Evolutionary conservation across 2,329 filamentous ascomycete species (phyloP).

Genomic region (Fusarium sp.): DNA sequence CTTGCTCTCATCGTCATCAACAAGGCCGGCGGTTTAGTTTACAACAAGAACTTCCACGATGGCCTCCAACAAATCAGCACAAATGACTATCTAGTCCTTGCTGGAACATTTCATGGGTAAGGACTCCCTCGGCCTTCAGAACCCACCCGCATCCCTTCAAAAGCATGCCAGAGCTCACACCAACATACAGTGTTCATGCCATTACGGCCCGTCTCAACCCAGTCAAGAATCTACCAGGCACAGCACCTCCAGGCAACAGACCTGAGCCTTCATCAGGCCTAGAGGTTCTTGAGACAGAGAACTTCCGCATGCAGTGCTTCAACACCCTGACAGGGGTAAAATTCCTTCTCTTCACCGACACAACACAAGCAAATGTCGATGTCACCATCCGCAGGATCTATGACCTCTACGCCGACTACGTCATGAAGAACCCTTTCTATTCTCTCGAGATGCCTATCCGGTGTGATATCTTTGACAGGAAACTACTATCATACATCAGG

Average conservation of each 20-base stretch:
- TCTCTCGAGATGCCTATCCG: conserved; percentile 97
- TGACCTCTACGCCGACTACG: conserved; percentile 94
- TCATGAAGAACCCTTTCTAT: conserved; percentile 99
- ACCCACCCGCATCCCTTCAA: conserved; percentile 2
- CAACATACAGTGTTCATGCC: conserved; percentile 69
- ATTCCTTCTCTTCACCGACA: conserved; percentile 94
- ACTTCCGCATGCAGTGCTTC: conserved; percentile 96
- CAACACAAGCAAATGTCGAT: conserved; percentile 87
- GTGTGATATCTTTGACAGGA: conserved; percentile 94
- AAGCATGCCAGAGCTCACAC: conserved; percentile 13
- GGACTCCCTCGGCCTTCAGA: background rate
- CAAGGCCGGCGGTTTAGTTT: conserved; percentile 96
- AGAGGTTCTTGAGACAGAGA: conserved; percentile 92
- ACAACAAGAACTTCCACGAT: conserved; percentile 92
- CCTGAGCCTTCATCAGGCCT: conserved; percentile 79
- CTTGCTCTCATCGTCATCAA: conserved; percentile 98
- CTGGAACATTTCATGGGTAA: conserved; percentile 96
- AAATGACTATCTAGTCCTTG: conserved; percentile 96
- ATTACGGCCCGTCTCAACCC: conserved; percentile 73
- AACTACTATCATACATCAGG: conserved; percentile 82
- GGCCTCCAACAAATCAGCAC: conserved; percentile 88
- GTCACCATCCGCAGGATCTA: conserved; percentile 86
- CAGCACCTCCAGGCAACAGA: conserved; percentile 58
- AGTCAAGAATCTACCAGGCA: conserved; percentile 53
- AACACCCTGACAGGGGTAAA: conserved; percentile 94